Conservation (phyloP, 1,284 basidiomycete genomes). For the Cystobasidium pallidum region DNA sequence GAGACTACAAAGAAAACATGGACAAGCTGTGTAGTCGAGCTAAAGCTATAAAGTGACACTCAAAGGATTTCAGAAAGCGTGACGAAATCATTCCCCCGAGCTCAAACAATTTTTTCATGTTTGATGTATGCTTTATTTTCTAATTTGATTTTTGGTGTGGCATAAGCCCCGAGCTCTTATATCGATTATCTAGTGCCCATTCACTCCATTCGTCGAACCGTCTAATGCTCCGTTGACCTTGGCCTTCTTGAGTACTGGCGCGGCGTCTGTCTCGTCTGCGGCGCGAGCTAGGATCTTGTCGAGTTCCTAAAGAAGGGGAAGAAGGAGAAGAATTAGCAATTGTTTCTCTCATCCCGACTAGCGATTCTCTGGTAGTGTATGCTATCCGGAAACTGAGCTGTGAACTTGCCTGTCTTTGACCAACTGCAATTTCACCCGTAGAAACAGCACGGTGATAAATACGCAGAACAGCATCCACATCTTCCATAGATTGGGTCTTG, state of each 20-base stretch:
- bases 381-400: too few relatives aligned
- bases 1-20: too few relatives aligned
- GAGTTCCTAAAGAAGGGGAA: slow-evolving; percentile 32
- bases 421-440: slow-evolving; percentile 50
- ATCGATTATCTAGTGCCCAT: slow-evolving; percentile 32
- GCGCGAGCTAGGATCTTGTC: slow-evolving; percentile 51
- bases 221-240: slow-evolving; percentile 40
- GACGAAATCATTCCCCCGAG: too few relatives aligned
- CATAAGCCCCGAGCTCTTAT: too few relatives aligned
- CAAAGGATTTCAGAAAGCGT: too few relatives aligned
- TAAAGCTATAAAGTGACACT: too few relatives aligned
- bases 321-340: background rate
- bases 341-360: background rate
- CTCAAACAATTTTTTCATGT: too few relatives aligned
- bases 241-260: slow-evolving; percentile 50
- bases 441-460: slow-evolving; percentile 62
- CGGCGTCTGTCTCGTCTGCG: slow-evolving; percentile 44
- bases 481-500: slow-evolving; percentile 97
- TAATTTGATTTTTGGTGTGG: too few relatives aligned
- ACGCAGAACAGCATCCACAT: slow-evolving; percentile 94
- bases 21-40: too few relatives aligned
- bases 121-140: too few relatives aligned
- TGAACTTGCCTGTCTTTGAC: slow-evolving; percentile 43
- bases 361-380: too few relatives aligned
- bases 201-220: slow-evolving; percentile 25